phyloP scores from a whole-genome alignment of 306 rosid genomes.

The Quercus agrifolia region DNA sequence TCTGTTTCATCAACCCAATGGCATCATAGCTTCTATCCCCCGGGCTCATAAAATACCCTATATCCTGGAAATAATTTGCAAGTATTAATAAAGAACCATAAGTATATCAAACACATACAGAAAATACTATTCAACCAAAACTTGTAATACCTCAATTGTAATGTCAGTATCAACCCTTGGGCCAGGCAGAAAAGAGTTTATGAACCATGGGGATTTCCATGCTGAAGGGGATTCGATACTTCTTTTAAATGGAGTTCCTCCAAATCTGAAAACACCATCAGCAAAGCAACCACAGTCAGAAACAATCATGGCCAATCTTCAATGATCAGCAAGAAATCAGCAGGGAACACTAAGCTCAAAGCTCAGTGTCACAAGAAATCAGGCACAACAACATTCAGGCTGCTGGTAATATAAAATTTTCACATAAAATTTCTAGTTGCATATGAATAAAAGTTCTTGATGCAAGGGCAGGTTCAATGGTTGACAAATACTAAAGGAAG shows the following conservation, averaged over 20 bases:
- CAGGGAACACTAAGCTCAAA: not conserved
- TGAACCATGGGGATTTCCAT: constrained; percentile 95
- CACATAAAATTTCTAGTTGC: not conserved
- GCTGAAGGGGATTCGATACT: constrained; percentile 95
- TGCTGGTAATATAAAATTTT: not conserved
- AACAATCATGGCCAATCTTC: not conserved
- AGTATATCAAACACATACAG: not conserved
- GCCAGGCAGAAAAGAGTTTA: constrained; percentile 67
- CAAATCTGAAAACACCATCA: constrained; percentile 55
- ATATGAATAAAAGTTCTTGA: not conserved
- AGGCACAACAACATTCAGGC: not conserved
- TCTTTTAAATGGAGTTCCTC: constrained; percentile 79
- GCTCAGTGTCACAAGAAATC: not conserved
- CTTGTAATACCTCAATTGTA: constrained; percentile 70
- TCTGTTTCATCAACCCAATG: constrained; percentile 80
- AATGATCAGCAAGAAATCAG: not conserved
- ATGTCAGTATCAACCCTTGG: constrained; percentile 81
- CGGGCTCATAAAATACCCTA: constrained; percentile 81
- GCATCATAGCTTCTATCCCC: constrained; percentile 87
- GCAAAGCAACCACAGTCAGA: constrained; percentile 21
- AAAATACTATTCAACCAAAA: constrained; percentile 4
- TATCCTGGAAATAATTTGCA: constrained; percentile 56
- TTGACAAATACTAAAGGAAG: not conserved
- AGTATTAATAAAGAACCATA: not conserved
- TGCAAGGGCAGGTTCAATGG: not conserved